A percentile compares a stretch with the other conserved stretches of the same genome.
Conservation (phyloP, 306 rosid genomes). For the Sicyos edulis region DNA sequence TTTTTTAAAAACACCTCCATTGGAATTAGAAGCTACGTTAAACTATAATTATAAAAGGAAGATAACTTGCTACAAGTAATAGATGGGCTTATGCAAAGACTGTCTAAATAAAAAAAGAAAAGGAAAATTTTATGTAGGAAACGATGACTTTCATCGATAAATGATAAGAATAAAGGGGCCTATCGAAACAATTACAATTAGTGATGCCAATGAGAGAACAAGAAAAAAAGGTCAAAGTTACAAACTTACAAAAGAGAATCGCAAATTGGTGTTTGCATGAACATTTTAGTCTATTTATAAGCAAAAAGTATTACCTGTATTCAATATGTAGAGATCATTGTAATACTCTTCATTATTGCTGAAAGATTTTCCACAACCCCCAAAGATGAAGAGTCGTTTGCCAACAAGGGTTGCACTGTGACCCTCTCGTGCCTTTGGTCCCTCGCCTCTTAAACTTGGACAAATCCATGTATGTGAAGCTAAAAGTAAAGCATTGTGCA, state of each 20-base stretch:
- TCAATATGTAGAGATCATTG: slow-evolving; percentile 87
- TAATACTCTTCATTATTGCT: slow-evolving; percentile 60
- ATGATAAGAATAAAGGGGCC: too few species aligned
- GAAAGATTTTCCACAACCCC: slow-evolving; percentile 90
- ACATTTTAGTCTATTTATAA: slow-evolving; percentile 18
- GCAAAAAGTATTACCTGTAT: slow-evolving; percentile 52
- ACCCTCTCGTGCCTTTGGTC: slow-evolving; percentile 96
- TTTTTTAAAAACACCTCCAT: too few species aligned
- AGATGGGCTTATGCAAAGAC: too few species aligned
- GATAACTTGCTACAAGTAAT: too few species aligned
- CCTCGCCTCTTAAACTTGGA: slow-evolving; percentile 79
- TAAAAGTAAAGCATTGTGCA: slow-evolving; percentile 25
- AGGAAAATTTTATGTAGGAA: too few species aligned
- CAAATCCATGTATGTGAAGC: slow-evolving; percentile 74
- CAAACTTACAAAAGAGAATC: neutral
- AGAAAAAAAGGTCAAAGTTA: too few species aligned
- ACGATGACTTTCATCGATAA: too few species aligned
- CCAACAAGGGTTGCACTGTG: slow-evolving; percentile 90
- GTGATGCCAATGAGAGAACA: too few species aligned
- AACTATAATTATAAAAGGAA: too few species aligned
- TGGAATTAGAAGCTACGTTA: too few species aligned
- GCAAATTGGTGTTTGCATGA: neutral
- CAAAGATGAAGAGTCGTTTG: slow-evolving; percentile 73
- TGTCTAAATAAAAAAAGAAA: too few species aligned
- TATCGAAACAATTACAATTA: too few species aligned